Conservation (phyloP, 129 eudicot species). For the Centrapalus pauciflorus region DNA sequence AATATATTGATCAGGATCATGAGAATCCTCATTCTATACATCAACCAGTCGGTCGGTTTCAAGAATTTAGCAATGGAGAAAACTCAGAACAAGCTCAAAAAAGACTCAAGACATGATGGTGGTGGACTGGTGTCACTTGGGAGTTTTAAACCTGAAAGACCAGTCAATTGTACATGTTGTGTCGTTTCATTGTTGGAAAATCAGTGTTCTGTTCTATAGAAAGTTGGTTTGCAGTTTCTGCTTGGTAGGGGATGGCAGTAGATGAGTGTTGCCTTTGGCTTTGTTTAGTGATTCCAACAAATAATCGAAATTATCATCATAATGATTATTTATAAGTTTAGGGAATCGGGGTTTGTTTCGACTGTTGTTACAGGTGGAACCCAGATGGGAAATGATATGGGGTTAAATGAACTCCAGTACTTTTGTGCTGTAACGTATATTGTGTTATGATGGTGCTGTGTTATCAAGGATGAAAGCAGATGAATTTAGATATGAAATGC, state of each 20-base stretch:
- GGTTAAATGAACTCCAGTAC: neutral
- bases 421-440: neutral
- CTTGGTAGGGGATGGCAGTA: slow-evolving; percentile 10
- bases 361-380: slow-evolving; percentile 4
- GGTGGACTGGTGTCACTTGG: slow-evolving; percentile 23
- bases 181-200: slow-evolving; percentile 17
- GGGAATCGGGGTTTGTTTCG: slow-evolving; percentile 14
- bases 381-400: slow-evolving; percentile 15
- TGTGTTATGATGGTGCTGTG: neutral
- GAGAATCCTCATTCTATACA: slow-evolving; percentile 38
- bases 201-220: slow-evolving; percentile 11
- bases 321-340: slow-evolving; percentile 19
- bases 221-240: slow-evolving; percentile 23
- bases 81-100: slow-evolving; percentile 54
- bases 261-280: slow-evolving; percentile 7
- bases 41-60: slow-evolving; percentile 41
- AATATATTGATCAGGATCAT: slow-evolving; percentile 49
- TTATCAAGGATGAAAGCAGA: neutral
- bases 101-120: slow-evolving; percentile 45
- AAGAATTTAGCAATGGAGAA: slow-evolving; percentile 40
- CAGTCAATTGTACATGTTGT: slow-evolving; percentile 35
- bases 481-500: neutral
- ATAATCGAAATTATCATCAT: slow-evolving; percentile 12
- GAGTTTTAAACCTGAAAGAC: slow-evolving; percentile 29
- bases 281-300: slow-evolving; percentile 17